Conservation (phyloP, 2,329 filamentous ascomycete species). For the Xylaria sp. region DNA sequence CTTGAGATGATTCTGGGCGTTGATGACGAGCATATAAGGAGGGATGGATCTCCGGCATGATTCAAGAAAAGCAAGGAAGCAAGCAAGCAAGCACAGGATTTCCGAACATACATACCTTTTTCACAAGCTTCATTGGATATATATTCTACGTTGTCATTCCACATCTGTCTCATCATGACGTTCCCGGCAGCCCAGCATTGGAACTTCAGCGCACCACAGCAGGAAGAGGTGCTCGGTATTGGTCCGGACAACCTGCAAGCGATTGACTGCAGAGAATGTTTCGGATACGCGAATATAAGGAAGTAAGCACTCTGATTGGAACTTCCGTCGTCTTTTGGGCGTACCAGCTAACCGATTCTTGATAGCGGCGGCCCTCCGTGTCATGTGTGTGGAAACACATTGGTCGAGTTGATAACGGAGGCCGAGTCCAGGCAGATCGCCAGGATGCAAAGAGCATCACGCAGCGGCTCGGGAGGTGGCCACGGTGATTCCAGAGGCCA, state of each 20-base stretch:
- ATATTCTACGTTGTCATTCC: background rate
- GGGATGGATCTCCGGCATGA: background rate
- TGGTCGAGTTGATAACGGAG: slow-evolving; percentile 12
- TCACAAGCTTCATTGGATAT: background rate
- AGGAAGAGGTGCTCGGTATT: slow-evolving; percentile 12
- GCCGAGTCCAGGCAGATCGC: slow-evolving; percentile 8
- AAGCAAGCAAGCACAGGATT: too few relatives aligned
- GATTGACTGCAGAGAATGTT: slow-evolving; percentile 10
- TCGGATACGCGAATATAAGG: slow-evolving; percentile 11
- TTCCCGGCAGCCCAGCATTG: slow-evolving; percentile 5
- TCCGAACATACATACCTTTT: background rate
- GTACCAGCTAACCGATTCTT: background rate
- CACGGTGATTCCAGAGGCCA: background rate
- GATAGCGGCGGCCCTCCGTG: slow-evolving; percentile 8
- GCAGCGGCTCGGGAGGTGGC: background rate
- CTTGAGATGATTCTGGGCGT: background rate
- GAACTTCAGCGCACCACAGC: slow-evolving; percentile 3
- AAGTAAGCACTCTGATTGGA: slow-evolving; percentile 5
- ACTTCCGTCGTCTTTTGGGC: background rate
- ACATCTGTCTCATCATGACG: slow-evolving; percentile 4
- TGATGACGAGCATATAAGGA: slow-evolving; percentile 10
- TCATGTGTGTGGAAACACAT: slow-evolving; percentile 12
- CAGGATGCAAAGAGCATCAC: background rate
- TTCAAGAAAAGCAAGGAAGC: background rate
- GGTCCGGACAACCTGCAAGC: slow-evolving; percentile 6